Conservation (phyloP, 768 basidiomycete species). For the Psilocybe subaeruginosa region DNA sequence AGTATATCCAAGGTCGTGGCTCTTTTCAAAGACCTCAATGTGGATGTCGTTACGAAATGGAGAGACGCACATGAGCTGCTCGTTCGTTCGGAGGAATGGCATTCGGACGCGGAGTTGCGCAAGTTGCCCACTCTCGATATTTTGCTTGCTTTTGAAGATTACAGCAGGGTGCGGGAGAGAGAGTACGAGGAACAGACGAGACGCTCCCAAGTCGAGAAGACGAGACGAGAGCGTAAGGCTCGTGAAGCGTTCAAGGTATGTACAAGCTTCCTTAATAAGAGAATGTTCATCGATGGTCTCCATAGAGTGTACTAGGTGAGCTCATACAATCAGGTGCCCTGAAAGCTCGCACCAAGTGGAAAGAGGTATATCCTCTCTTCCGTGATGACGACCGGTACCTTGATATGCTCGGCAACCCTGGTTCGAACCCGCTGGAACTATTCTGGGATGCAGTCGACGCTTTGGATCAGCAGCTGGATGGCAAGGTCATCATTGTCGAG, state of each 20-base stretch:
- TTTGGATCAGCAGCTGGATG: constrained; percentile 84
- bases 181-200: constrained; percentile 91
- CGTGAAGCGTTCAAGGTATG: constrained; percentile 87
- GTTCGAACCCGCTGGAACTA: constrained; percentile 93
- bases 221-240: constrained; percentile 84
- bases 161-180: constrained; percentile 85
- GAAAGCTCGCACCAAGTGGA: constrained; percentile 89
- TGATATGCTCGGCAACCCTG: constrained; percentile 87
- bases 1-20: constrained; percentile 83
- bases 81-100: constrained; percentile 78
- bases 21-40: constrained; percentile 84
- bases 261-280: neutral
- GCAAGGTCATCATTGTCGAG: constrained; percentile 72
- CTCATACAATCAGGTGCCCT: constrained; percentile 69
- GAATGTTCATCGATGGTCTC: neutral
- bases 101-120: constrained; percentile 72
- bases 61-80: constrained; percentile 80
- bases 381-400: constrained; percentile 82
- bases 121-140: constrained; percentile 91
- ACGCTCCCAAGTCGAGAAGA: constrained; percentile 79
- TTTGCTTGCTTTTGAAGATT: constrained; percentile 92
- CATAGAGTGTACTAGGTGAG: constrained; percentile 70
- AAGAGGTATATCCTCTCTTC: constrained; percentile 80
- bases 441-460: constrained; percentile 94
- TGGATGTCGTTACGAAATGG: constrained; percentile 96